phyloP scores from a whole-genome alignment of 306 rosid species.

The Geum urbanum region DNA sequence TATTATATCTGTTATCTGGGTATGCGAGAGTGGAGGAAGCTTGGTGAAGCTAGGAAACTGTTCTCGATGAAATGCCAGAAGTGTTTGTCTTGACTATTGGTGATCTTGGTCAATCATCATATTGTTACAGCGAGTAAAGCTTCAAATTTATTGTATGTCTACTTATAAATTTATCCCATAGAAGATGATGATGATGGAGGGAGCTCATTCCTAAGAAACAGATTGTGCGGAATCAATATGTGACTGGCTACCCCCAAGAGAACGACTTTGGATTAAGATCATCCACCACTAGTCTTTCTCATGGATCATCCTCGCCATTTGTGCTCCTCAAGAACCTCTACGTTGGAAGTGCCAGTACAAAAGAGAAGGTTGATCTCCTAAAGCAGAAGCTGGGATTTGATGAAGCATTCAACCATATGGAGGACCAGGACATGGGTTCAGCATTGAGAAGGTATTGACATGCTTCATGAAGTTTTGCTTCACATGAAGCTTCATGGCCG shows the following conservation, averaged over 20 bases:
- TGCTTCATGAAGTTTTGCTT: conserved; percentile 18
- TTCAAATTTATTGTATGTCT: too few relatives aligned
- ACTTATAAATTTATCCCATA: too few relatives aligned
- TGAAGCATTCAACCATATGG: conserved; percentile 37
- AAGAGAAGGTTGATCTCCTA: conserved; percentile 22
- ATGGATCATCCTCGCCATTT: conserved; percentile 4
- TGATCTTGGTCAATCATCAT: too few relatives aligned
- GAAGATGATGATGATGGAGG: background rate
- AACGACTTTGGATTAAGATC: conserved; percentile 14
- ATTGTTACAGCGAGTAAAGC: too few relatives aligned
- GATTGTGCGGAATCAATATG: background rate
- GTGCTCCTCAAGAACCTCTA: conserved; percentile 52
- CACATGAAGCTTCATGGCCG: conserved; percentile 18
- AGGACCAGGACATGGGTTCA: conserved; percentile 25
- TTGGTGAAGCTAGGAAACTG: too few relatives aligned
- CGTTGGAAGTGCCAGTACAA: conserved; percentile 25
- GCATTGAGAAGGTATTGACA: conserved; percentile 30
- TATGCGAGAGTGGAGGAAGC: too few relatives aligned
- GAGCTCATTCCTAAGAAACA: background rate
- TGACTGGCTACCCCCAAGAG: background rate
- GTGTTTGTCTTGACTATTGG: too few relatives aligned
- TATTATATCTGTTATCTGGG: too few relatives aligned
- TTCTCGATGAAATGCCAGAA: too few relatives aligned
- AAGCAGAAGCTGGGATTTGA: conserved; percentile 37
- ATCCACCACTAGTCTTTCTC: background rate